Percentiles rank a stretch among this genome's conserved stretches.
phyloP scores from a whole-genome alignment of 495 filamentous ascomycete species.

The Penicillium longicatenatum region DNA sequence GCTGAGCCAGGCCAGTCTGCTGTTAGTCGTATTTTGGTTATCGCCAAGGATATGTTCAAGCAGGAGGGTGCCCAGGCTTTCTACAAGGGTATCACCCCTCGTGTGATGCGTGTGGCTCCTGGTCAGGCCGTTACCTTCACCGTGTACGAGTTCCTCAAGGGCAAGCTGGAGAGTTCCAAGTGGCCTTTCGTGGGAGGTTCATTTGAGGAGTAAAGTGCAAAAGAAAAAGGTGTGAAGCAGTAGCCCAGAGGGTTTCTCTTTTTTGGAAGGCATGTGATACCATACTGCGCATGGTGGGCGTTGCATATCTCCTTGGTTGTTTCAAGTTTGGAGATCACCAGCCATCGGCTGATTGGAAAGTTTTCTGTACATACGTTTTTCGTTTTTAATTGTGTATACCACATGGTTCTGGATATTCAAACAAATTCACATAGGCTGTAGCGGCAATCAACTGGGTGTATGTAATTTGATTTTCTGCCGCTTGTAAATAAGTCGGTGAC shows the following conservation, averaged over 20 bases:
- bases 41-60: constrained; percentile 93
- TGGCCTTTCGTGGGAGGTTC: constrained; percentile 62
- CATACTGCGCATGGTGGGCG: constrained; percentile 31
- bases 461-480: neutral
- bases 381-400: constrained; percentile 29
- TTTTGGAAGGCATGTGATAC: constrained; percentile 30
- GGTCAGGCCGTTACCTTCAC: constrained; percentile 98
- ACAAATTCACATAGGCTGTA: neutral
- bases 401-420: constrained; percentile 4
- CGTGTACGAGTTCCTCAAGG: constrained; percentile 91
- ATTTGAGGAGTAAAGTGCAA: constrained; percentile 69
- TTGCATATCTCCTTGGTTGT: constrained; percentile 22
- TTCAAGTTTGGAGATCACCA: constrained; percentile 7
- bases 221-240: constrained; percentile 6
- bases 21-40: constrained; percentile 70
- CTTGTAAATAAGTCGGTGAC: neutral
- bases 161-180: constrained; percentile 73
- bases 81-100: constrained; percentile 98
- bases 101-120: constrained; percentile 96
- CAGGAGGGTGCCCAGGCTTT: constrained; percentile 92
- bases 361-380: constrained; percentile 28
- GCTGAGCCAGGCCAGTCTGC: constrained; percentile 80
- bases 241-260: neutral
- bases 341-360: constrained; percentile 18
- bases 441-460: no score